Evolutionary conservation across 2,329 filamentous ascomycete genomes (phyloP).

Genomic region (Taxawa tesnikishii): DNA sequence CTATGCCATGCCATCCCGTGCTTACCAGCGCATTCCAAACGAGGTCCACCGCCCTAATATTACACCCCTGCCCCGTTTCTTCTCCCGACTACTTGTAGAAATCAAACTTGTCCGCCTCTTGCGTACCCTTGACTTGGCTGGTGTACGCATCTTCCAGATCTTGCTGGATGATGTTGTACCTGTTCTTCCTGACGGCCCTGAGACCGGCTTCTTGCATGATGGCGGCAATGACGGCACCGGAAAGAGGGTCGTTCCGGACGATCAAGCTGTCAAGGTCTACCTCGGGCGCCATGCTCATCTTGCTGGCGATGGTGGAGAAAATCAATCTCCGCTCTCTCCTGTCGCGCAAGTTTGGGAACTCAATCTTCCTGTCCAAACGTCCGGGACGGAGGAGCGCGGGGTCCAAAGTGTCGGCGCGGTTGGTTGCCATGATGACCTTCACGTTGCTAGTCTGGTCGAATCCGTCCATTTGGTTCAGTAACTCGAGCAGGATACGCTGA

Average conservation of each 20-base stretch:
- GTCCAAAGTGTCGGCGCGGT: slow-evolving; percentile 93
- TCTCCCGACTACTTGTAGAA: slow-evolving; percentile 63
- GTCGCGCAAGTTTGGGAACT: slow-evolving; percentile 91
- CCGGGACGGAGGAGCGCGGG: slow-evolving; percentile 88
- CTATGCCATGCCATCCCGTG: too few relatives aligned
- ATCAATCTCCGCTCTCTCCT: slow-evolving; percentile 91
- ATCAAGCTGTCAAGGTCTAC: slow-evolving; percentile 94
- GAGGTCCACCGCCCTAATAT: background rate
- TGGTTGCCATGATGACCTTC: slow-evolving; percentile 99
- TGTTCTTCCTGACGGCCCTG: slow-evolving; percentile 88
- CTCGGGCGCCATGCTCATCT: slow-evolving; percentile 95
- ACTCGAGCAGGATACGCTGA: slow-evolving; percentile 91
- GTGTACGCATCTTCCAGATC: slow-evolving; percentile 97
- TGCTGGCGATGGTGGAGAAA: slow-evolving; percentile 90
- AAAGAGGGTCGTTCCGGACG: slow-evolving; percentile 89
- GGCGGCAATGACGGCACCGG: slow-evolving; percentile 89
- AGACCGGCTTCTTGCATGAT: slow-evolving; percentile 99
- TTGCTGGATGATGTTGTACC: slow-evolving; percentile 97
- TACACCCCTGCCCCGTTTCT: background rate
- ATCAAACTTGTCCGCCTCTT: slow-evolving; percentile 67
- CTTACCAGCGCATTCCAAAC: background rate
- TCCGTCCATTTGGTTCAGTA: slow-evolving; percentile 99
- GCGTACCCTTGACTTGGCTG: slow-evolving; percentile 80
- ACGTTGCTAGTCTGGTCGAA: slow-evolving; percentile 99
- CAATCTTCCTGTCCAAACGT: slow-evolving; percentile 94